Base-by-base conservation (phyloP, 495 filamentous ascomycete genomes). In the Chaetomidium leptoderma region DNA sequence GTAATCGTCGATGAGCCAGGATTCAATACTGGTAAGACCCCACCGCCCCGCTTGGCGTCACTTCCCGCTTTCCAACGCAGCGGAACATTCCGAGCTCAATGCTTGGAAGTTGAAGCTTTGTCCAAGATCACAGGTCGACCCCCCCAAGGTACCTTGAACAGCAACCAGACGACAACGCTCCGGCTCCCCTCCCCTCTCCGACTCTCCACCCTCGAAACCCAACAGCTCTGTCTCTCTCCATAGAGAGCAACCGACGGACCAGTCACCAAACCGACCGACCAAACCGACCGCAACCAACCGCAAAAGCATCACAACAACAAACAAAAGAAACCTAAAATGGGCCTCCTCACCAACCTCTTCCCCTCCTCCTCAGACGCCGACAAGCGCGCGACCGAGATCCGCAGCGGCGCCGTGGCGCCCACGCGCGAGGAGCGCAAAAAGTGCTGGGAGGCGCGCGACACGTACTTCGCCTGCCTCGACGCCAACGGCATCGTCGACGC, bases 401-500 rank as follows among this genome's bases (percentile, higher is more conserved):
- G 77, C 59, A 68, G 81, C 52, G 83, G 84, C 59, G 82, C 81
- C 67, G 82, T 86, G 58, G 86, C 88, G 1, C 93, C 93, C 1
- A 84, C 86, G 58, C 86, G 92, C 53, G 78, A 77, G 47, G 86
- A 90, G 65, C 85, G 93, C 55, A 77, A 84, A 45, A 76, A 78
- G 44, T 98, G 93, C 82, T 98, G 89, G 86, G 86, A 87, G 47
- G 85, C 86, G 16, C 83, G 93, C 27, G 93, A 98, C 70, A 67
- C 64, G 33, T 98, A 92, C 76, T 97, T 93, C 72, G 71, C 74
- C 26, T 98, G 93, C 63, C 76, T 98, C 8, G 91, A 96, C 65
- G 75, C 77, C 49, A 78, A 89, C 73, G 78, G 82, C 57, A 96
- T 98, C 62, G 61, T 96, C 21, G 92, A 98, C 65, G 78, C 85